phyloP scores from a whole-genome alignment of 2,329 filamentous ascomycete species.

The Alternaria alternata region DNA sequence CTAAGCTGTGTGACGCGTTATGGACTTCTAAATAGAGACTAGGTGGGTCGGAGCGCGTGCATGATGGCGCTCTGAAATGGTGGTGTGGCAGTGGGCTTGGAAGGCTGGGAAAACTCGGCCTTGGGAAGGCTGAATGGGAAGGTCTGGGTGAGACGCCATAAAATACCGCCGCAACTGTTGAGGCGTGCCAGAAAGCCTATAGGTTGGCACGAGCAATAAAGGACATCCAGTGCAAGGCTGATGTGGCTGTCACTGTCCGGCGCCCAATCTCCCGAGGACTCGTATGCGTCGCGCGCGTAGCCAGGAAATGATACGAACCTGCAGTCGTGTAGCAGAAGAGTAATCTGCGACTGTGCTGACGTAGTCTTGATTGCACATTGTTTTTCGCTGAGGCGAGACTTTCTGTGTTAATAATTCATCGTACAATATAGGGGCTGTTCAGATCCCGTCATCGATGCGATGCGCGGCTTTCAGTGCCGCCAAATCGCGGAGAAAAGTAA shows the following conservation, averaged over 20 bases:
- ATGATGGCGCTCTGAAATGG: constrained; percentile 10
- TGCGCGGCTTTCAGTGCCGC: constrained; percentile 16
- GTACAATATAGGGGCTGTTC: constrained; percentile 1
- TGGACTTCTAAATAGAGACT: constrained; percentile 5
- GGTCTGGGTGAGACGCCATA: neutral
- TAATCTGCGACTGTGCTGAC: constrained; percentile 11
- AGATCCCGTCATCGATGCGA: constrained; percentile 5
- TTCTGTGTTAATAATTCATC: neutral
- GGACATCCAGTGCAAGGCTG: neutral
- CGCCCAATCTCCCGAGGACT: constrained; percentile 1
- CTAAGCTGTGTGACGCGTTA: neutral
- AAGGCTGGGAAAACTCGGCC: constrained; percentile 8
- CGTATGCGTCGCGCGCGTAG: constrained; percentile 3
- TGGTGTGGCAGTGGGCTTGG: constrained; percentile 4
- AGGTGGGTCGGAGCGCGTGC: constrained; percentile 2
- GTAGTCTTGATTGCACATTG: constrained; percentile 1
- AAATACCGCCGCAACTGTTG: neutral
- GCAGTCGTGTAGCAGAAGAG: constrained; percentile 6
- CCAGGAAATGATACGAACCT: constrained; percentile 16
- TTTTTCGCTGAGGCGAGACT: neutral
- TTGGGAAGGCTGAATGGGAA: constrained; percentile 1
- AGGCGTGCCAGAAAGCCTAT: neutral
- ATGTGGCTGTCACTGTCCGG: constrained; percentile 1
- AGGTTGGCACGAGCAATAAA: neutral
- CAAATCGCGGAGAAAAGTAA: constrained; percentile 11